Conservation (phyloP, 2,329 filamentous ascomycete species). For the Diaporthe velutina region DNA sequence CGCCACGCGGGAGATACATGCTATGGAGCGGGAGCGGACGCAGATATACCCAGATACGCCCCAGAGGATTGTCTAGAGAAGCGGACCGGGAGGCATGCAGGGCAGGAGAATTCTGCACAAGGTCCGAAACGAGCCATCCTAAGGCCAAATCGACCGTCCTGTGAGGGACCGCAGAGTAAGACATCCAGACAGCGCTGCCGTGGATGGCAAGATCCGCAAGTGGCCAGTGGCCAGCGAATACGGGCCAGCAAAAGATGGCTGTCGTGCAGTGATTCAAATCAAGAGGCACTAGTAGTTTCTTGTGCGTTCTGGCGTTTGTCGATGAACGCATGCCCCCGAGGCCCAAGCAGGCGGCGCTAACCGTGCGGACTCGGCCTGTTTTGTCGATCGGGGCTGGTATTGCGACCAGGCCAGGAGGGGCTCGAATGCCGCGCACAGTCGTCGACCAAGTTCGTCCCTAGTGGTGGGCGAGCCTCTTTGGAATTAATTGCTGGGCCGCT, state of each 20-base stretch:
- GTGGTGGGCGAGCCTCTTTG: constrained; percentile 20
- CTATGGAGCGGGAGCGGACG: constrained; percentile 10
- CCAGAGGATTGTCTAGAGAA: not conserved
- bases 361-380: constrained; percentile 9
- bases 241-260: constrained; percentile 16
- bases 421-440: constrained; percentile 24
- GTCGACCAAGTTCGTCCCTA: constrained; percentile 1
- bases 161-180: constrained; percentile 37
- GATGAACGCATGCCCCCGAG: constrained; percentile 32
- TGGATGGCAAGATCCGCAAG: constrained; percentile 30
- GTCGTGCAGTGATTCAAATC: constrained; percentile 34
- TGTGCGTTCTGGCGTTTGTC: constrained; percentile 36
- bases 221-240: constrained; percentile 22
- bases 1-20: not conserved
- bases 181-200: constrained; percentile 34
- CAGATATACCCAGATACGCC: constrained; percentile 15
- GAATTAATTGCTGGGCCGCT: constrained; percentile 1
- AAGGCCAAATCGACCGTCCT: constrained; percentile 17
- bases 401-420: constrained; percentile 17
- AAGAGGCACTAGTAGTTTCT: constrained; percentile 29
- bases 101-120: constrained; percentile 21
- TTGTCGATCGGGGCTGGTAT: not conserved
- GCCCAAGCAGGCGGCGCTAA: constrained; percentile 35
- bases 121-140: constrained; percentile 24
- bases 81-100: not conserved